A percentile compares a stretch with the other conserved stretches of the same genome.
Evolutionary conservation across 2,329 filamentous ascomycete genomes (phyloP).

Genomic region (Cordyceps fumosorosea): DNA sequence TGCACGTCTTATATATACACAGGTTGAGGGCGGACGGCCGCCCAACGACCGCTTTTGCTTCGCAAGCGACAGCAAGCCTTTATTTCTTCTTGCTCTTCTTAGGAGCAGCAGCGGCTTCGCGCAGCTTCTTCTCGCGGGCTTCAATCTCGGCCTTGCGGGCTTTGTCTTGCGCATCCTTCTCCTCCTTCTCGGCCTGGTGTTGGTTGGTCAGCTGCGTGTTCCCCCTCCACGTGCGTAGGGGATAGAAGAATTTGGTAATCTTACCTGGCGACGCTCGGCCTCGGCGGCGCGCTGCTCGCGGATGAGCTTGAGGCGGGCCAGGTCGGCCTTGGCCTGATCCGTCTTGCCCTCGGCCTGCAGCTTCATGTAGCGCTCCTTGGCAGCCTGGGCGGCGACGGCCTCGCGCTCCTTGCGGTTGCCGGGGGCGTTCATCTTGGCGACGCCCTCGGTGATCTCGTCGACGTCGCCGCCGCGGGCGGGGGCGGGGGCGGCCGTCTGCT

Average conservation of each 20-base stretch:
- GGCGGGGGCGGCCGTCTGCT: conserved; percentile 38
- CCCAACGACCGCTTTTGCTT: neutral
- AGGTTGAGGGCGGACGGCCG: neutral
- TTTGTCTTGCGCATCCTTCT: conserved; percentile 45
- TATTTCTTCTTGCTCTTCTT: conserved; percentile 46
- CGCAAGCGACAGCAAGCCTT: neutral
- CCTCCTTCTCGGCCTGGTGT: conserved; percentile 50
- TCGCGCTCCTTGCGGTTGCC: conserved; percentile 54
- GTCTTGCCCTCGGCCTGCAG: conserved; percentile 93
- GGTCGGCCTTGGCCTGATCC: conserved; percentile 84
- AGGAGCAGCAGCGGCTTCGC: conserved; percentile 43
- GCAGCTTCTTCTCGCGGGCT: conserved; percentile 49
- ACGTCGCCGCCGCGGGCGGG: conserved; percentile 27
- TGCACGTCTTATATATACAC: conserved; percentile 10
- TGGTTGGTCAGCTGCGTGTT: conserved; percentile 14
- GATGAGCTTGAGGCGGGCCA: conserved; percentile 76
- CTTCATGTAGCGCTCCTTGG: conserved; percentile 86
- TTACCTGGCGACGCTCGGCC: conserved; percentile 71
- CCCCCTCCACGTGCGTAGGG: neutral
- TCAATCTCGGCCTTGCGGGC: conserved; percentile 45
- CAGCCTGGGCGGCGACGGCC: conserved; percentile 78
- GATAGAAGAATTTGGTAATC: conserved; percentile 1
- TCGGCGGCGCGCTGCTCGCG: conserved; percentile 82
- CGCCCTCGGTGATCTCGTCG: conserved; percentile 46
- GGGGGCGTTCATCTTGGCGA: conserved; percentile 46